These are phyloP conservation scores for Chaetomium globosum DNA, from an alignment of 2,329 filamentous ascomycete genomes.

Conservation along the genomic window DNA sequence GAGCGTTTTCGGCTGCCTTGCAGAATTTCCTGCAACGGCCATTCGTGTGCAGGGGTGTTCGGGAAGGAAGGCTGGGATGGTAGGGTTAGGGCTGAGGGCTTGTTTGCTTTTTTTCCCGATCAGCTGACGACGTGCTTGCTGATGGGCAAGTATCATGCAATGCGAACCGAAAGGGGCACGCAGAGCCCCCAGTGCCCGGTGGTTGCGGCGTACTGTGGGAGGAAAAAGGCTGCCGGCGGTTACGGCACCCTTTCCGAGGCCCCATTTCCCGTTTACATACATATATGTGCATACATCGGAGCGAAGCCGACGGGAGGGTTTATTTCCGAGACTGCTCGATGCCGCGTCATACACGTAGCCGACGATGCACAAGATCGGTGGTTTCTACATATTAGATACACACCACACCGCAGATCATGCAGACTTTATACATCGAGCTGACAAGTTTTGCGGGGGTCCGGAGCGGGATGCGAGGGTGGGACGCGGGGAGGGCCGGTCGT, in stretches of 20 bases:
- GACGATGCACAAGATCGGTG: background rate
- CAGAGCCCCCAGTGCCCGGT: slow-evolving; percentile 5
- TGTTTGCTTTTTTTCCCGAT: slow-evolving; percentile 1
- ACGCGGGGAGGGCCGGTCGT: background rate
- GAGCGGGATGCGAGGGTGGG: background rate
- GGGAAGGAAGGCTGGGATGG: background rate
- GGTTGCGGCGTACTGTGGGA: background rate
- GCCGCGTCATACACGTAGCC: background rate
- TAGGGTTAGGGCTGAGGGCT: slow-evolving; percentile 5
- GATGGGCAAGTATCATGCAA: slow-evolving; percentile 9
- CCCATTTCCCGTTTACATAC: background rate
- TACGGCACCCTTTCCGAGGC: too few species aligned
- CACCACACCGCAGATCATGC: background rate
- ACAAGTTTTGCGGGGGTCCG: background rate
- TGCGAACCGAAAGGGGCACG: slow-evolving; percentile 2
- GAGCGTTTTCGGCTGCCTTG: background rate
- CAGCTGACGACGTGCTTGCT: background rate
- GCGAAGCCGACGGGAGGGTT: background rate
- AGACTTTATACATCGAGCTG: background rate
- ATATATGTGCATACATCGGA: background rate
- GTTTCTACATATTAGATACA: background rate
- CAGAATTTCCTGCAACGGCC: background rate
- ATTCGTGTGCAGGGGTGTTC: background rate
- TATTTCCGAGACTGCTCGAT: background rate
- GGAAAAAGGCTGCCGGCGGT: background rate